Conservation (phyloP, 179 eudicot species). For the Beta lomatogona region DNA sequence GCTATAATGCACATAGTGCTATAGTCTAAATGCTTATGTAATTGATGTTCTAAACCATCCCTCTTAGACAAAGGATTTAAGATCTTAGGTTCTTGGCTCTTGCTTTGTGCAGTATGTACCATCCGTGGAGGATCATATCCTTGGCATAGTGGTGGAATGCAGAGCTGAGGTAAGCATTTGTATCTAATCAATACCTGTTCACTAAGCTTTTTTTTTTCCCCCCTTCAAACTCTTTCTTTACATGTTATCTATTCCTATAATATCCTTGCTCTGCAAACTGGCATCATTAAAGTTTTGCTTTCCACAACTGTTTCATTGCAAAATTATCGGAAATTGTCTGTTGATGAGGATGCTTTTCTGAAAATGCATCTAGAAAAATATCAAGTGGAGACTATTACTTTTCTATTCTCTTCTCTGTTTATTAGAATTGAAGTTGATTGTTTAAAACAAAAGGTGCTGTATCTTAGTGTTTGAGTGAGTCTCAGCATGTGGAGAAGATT, state of each 20-base stretch:
- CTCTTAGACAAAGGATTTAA: background rate
- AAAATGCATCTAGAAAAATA: background rate
- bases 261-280: background rate
- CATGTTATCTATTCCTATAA: background rate
- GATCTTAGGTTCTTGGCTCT: background rate
- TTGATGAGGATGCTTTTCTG: background rate
- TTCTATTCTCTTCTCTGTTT: background rate
- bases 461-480: background rate
- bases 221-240: background rate
- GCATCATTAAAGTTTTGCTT: background rate
- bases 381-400: background rate
- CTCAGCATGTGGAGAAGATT: background rate
- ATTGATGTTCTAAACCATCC: background rate
- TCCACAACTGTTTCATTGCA: background rate
- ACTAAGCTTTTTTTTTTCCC: background rate
- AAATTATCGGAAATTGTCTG: background rate
- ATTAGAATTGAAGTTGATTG: too few relatives aligned
- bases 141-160: constrained; percentile 84
- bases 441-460: too few relatives aligned
- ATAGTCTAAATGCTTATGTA: background rate
- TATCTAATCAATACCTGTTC: constrained; percentile 2
- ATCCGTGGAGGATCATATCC: constrained; percentile 75
- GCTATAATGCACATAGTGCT: constrained; percentile 10
- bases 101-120: constrained; percentile 75
- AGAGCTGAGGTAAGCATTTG: constrained; percentile 75